Percentiles rank a stretch among this genome's conserved stretches.
Evolutionary conservation across 176 grass and related monocot genomes (phyloP).

Genomic region (maize (Zea mays)): DNA sequence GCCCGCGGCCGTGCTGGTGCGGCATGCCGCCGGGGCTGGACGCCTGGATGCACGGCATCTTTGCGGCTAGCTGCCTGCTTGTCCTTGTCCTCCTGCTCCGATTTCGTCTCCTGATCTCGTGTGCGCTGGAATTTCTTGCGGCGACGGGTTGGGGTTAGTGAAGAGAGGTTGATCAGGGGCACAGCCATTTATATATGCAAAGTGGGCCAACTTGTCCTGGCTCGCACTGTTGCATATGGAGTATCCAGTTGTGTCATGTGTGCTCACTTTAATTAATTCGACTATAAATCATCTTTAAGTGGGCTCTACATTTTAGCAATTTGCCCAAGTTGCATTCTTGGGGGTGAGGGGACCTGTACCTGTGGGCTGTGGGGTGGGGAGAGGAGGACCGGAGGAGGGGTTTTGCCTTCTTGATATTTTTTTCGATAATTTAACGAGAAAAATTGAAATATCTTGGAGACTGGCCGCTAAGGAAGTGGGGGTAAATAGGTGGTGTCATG

Average conservation of each 20-base stretch:
- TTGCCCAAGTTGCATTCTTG: constrained; percentile 23
- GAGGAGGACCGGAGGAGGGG: too few relatives aligned
- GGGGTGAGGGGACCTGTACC: background rate
- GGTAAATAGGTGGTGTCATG: too few relatives aligned
- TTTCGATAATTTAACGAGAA: background rate
- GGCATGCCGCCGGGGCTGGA: constrained; percentile 56
- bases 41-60: constrained; percentile 70
- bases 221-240: constrained; percentile 37
- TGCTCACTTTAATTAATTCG: constrained; percentile 8
- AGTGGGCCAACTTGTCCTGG: constrained; percentile 35
- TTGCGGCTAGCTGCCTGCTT: background rate
- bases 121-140: constrained; percentile 33
- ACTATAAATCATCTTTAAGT: constrained; percentile 19
- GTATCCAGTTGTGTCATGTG: constrained; percentile 20
- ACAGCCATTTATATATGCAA: constrained; percentile 30
- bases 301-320: constrained; percentile 22
- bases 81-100: too few relatives aligned
- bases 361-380: background rate
- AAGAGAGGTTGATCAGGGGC: constrained; percentile 22
- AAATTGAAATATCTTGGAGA: too few relatives aligned
- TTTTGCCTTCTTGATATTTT: too few relatives aligned
- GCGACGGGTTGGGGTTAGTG: constrained; percentile 16
- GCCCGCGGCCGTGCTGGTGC: constrained; percentile 38
- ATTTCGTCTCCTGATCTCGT: background rate
- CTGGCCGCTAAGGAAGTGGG: too few relatives aligned